Percentiles rank a stretch among this genome's conserved stretches.
phyloP scores from a whole-genome alignment of 805 yeast genomes.

The Metschnikowia kunwiensis region DNA sequence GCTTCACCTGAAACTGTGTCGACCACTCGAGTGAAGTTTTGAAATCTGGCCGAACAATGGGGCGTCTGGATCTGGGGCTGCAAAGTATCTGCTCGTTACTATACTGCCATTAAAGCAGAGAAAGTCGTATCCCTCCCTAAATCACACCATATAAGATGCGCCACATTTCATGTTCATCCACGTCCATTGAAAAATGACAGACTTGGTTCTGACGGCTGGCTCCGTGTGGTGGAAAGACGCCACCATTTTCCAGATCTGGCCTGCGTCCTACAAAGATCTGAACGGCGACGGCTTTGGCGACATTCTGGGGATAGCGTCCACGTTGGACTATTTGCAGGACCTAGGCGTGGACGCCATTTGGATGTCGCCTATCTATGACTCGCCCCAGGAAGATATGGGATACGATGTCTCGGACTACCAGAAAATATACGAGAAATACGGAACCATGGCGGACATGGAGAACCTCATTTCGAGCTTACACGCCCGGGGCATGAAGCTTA shows the following conservation, averaged over 20 bases:
- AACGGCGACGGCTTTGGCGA: slow-evolving; percentile 58
- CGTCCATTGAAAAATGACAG: no score
- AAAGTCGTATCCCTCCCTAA: neutral
- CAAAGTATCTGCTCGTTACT: no score
- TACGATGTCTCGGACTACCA: slow-evolving; percentile 54
- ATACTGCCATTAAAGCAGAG: no score
- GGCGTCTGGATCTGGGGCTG: no score
- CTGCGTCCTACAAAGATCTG: slow-evolving; percentile 55
- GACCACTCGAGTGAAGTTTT: no score
- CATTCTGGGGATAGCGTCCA: slow-evolving; percentile 48
- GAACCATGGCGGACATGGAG: slow-evolving; percentile 51
- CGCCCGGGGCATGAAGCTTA: slow-evolving; percentile 46
- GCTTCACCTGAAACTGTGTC: no score
- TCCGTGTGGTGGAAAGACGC: slow-evolving; percentile 64
- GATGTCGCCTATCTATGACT: slow-evolving; percentile 54
- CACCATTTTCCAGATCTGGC: slow-evolving; percentile 54
- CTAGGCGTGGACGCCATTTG: slow-evolving; percentile 51
- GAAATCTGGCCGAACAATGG: no score
- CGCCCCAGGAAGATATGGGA: slow-evolving; percentile 61
- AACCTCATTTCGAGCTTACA: slow-evolving; percentile 44
- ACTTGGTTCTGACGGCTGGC: no score
- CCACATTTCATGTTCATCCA: no score
- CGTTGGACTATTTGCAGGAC: slow-evolving; percentile 46
- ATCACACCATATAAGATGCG: neutral
- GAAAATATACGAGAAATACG: slow-evolving; percentile 47